phyloP scores from a whole-genome alignment of 2,329 filamentous ascomycete species.

The Colletotrichum liriopes region DNA sequence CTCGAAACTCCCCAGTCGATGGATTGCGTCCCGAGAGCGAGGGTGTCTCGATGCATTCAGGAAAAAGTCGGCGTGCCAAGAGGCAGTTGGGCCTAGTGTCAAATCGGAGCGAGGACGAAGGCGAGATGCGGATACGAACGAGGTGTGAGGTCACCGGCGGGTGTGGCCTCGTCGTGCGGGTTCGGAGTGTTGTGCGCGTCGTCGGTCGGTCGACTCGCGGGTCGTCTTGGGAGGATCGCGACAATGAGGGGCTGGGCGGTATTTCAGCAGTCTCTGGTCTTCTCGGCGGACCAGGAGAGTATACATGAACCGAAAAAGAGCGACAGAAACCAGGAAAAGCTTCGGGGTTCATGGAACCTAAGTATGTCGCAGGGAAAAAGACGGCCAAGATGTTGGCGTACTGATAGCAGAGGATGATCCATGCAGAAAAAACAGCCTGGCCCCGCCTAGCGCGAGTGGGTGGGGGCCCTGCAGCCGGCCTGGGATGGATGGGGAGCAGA shows the following conservation, averaged over 20 bases:
- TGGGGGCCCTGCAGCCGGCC: slow-evolving; percentile 16
- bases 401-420: slow-evolving; percentile 41
- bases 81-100: neutral
- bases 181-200: slow-evolving; percentile 1
- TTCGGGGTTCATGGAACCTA: slow-evolving; percentile 40
- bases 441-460: slow-evolving; percentile 32
- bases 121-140: neutral
- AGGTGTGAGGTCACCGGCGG: slow-evolving; percentile 35
- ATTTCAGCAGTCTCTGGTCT: slow-evolving; percentile 16
- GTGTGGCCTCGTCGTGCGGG: slow-evolving; percentile 3
- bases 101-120: neutral
- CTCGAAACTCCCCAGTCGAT: slow-evolving; percentile 47
- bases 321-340: slow-evolving; percentile 26
- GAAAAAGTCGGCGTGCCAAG: slow-evolving; percentile 24
- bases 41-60: slow-evolving; percentile 53
- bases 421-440: slow-evolving; percentile 38
- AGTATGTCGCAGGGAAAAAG: slow-evolving; percentile 33
- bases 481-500: neutral
- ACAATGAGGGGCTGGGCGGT: slow-evolving; percentile 2
- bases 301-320: slow-evolving; percentile 25
- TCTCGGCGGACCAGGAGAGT: slow-evolving; percentile 8
- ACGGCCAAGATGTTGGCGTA: slow-evolving; percentile 38
- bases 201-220: slow-evolving; percentile 11
- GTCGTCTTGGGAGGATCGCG: slow-evolving; percentile 5
- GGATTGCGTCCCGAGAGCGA: slow-evolving; percentile 45